These are phyloP conservation scores for Chrysophaeum taylorii DNA, from an alignment of 352 stramenopile genomes.

Conservation along the genomic window DNA sequence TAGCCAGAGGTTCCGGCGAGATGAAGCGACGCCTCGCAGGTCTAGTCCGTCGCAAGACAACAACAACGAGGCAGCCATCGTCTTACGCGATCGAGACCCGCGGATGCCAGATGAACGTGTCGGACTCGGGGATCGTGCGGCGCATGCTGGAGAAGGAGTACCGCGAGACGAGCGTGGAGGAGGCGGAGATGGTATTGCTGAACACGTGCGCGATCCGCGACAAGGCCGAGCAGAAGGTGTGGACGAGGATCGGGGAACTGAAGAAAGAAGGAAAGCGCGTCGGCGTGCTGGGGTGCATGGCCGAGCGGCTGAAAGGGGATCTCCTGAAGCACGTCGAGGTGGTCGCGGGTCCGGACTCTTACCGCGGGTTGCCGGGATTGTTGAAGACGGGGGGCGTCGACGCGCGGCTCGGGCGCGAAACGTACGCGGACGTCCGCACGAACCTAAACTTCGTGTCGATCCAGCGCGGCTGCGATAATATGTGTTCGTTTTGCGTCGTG, in stretches of 20 bases:
- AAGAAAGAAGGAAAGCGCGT: slow-evolving; percentile 57
- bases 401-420: slow-evolving; percentile 93
- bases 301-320: slow-evolving; percentile 91
- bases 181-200: slow-evolving; percentile 85
- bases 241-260: slow-evolving; percentile 50
- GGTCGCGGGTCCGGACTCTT: slow-evolving; percentile 94
- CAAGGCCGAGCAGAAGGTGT: slow-evolving; percentile 90
- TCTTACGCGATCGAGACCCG: slow-evolving; percentile 84
- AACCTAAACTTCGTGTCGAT: slow-evolving; percentile 90
- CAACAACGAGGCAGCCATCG: slow-evolving; percentile 21
- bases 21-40: no score
- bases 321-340: slow-evolving; percentile 87
- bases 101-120: slow-evolving; percentile 99
- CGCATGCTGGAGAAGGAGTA: slow-evolving; percentile 64
- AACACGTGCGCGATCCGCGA: slow-evolving; percentile 99
- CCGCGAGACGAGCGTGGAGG: slow-evolving; percentile 46
- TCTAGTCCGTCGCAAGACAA: no score
- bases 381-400: slow-evolving; percentile 77
- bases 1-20: no score
- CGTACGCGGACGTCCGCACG: slow-evolving; percentile 92
- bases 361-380: slow-evolving; percentile 90
- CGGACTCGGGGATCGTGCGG: slow-evolving; percentile 93
- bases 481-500: slow-evolving; percentile 99
- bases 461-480: slow-evolving; percentile 99
- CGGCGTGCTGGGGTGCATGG: slow-evolving; percentile 98